Conservation (phyloP, 129 eudicot genomes). For the Helianthus tuberosus region DNA sequence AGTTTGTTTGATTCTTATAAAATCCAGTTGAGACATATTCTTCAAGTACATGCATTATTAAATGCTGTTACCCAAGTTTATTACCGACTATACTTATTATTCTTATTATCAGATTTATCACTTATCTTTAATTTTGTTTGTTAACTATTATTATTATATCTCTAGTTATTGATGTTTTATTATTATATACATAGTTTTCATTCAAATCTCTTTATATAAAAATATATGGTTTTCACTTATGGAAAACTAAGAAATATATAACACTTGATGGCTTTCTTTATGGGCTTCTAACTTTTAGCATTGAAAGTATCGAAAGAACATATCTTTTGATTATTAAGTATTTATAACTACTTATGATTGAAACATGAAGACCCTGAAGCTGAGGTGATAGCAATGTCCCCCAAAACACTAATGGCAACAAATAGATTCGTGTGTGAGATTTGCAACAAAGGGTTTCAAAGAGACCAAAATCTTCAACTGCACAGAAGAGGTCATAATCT, state of each 20-base stretch:
- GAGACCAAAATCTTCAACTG: conserved; percentile 68
- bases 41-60: background rate
- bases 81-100: too few relatives aligned
- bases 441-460: conserved; percentile 72
- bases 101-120: too few relatives aligned
- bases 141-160: too few relatives aligned
- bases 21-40: background rate
- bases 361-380: conserved; percentile 61
- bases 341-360: background rate
- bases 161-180: too few relatives aligned
- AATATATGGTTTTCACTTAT: too few relatives aligned
- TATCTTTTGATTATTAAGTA: background rate
- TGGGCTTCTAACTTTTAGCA: background rate
- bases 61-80: too few relatives aligned
- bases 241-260: background rate
- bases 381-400: conserved; percentile 72
- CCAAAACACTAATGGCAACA: conserved; percentile 66
- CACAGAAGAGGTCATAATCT: conserved; percentile 73
- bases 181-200: too few relatives aligned
- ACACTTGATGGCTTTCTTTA: background rate
- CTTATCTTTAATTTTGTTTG: too few relatives aligned
- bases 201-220: too few relatives aligned
- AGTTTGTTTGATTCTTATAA: conserved; percentile 10
- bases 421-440: conserved; percentile 66
- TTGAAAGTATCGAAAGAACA: conserved; percentile 6